A percentile compares a stretch with the other conserved stretches of the same genome.
These are phyloP conservation scores for Linnemannia schmuckeri DNA, from an alignment of 192 early-diverging fungal genomes.

Conservation along the genomic window DNA sequence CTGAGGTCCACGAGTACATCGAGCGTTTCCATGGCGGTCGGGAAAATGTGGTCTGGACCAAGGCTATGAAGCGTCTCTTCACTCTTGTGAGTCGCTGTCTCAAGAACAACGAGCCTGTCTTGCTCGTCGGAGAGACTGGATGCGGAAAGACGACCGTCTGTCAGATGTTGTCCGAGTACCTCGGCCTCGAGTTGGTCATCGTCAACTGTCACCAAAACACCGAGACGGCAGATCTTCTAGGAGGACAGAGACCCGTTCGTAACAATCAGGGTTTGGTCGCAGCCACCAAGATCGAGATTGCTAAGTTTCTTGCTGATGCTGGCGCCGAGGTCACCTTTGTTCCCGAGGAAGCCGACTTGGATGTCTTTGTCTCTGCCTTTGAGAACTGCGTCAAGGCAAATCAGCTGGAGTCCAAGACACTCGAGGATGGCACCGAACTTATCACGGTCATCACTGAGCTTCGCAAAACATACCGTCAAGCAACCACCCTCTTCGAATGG, in stretches of 20 bases:
- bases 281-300: conserved; percentile 63
- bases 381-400: conserved; percentile 36
- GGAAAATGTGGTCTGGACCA: conserved; percentile 90
- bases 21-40: conserved; percentile 51
- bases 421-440: conserved; percentile 46
- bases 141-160: conserved; percentile 98
- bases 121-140: conserved; percentile 98
- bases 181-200: conserved; percentile 76
- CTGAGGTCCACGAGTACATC: conserved; percentile 66
- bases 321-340: conserved; percentile 30
- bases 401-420: conserved; percentile 22
- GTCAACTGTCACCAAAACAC: conserved; percentile 98
- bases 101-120: conserved; percentile 87
- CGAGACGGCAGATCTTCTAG: conserved; percentile 94
- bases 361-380: conserved; percentile 46
- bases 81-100: conserved; percentile 86
- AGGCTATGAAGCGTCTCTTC: conserved; percentile 92
- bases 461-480: conserved; percentile 55
- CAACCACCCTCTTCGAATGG: conserved; percentile 91
- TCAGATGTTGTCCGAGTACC: conserved; percentile 87
- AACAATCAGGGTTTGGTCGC: conserved; percentile 71
- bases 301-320: conserved; percentile 24
- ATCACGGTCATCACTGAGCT: conserved; percentile 25
- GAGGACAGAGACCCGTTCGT: conserved; percentile 92
- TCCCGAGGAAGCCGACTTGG: conserved; percentile 40